phyloP scores from a whole-genome alignment of 2,329 filamentous ascomycete genomes.

The Colletotrichum siamense region DNA sequence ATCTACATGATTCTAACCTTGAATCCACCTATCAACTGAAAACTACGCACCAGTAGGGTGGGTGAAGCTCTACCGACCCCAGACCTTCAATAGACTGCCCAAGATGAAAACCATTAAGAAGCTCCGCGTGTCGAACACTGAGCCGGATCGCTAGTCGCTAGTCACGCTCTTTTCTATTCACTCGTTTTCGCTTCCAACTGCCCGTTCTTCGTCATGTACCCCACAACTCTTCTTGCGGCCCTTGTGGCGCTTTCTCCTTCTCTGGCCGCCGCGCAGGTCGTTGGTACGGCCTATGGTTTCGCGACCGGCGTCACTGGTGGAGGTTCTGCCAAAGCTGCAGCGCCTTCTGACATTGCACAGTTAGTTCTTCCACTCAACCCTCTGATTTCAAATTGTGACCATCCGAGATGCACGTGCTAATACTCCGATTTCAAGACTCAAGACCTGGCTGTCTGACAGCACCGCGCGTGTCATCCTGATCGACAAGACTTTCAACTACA shows the following conservation, averaged over 20 bases:
- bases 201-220: neutral
- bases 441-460: slow-evolving; percentile 8
- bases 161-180: neutral
- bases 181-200: neutral
- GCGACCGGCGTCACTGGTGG: slow-evolving; percentile 15
- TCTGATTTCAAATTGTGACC: neutral
- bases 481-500: slow-evolving; percentile 61
- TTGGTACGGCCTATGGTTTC: slow-evolving; percentile 32
- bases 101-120: neutral
- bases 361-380: neutral
- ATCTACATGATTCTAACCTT: neutral
- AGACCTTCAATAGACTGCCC: neutral
- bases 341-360: slow-evolving; percentile 8
- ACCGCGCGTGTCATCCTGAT: slow-evolving; percentile 61
- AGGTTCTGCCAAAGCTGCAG: neutral
- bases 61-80: neutral
- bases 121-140: neutral
- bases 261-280: slow-evolving; percentile 29
- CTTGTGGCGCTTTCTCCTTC: slow-evolving; percentile 22
- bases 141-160: neutral
- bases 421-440: slow-evolving; percentile 29
- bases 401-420: neutral
- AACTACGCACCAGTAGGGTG: neutral
- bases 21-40: neutral
- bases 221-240: neutral